phyloP scores from a whole-genome alignment of 2,329 filamentous ascomycete species.

The Pseudogymnoascus sp. region DNA sequence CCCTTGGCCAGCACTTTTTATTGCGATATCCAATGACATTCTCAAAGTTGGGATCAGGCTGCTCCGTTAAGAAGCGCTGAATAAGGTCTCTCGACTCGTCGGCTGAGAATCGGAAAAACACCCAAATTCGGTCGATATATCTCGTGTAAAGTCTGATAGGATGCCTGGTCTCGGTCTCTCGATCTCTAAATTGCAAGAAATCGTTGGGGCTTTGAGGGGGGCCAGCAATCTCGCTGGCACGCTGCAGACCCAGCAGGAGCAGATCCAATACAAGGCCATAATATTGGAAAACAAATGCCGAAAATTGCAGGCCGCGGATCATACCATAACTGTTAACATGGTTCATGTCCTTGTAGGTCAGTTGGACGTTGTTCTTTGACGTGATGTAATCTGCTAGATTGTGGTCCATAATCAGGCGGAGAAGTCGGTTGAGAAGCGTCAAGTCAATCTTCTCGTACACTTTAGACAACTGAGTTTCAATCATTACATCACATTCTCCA shows the following conservation, averaged over 20 bases:
- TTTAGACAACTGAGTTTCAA: conserved; percentile 97
- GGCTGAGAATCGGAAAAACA: conserved; percentile 87
- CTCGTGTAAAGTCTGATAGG: conserved; percentile 96
- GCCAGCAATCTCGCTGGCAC: conserved; percentile 95
- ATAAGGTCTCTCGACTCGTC: conserved; percentile 95
- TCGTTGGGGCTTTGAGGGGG: conserved; percentile 92
- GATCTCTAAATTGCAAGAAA: conserved; percentile 93
- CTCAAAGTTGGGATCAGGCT: conserved; percentile 97
- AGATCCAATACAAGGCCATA: conserved; percentile 94
- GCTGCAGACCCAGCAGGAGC: conserved; percentile 81
- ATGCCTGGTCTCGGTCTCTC: conserved; percentile 84
- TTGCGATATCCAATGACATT: conserved; percentile 99
- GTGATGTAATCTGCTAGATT: conserved; percentile 99
- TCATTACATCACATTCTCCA: conserved; percentile 97
- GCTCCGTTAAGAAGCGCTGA: conserved; percentile 94
- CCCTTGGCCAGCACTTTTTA: conserved; percentile 98
- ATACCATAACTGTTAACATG: conserved; percentile 98
- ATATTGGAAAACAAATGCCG: conserved; percentile 97
- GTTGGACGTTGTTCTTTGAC: conserved; percentile 97
- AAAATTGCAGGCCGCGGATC: conserved; percentile 96
- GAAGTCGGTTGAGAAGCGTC: conserved; percentile 84
- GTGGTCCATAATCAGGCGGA: conserved; percentile 97
- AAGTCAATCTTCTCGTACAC: conserved; percentile 99
- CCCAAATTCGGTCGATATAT: conserved; percentile 98
- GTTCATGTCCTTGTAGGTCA: conserved; percentile 99